Evolutionary conservation across 1,284 basidiomycete genomes (phyloP), one percentile per base, ranked within the genome.

Genomic region (Cutaneotrichosporon spelunceum): DNA sequence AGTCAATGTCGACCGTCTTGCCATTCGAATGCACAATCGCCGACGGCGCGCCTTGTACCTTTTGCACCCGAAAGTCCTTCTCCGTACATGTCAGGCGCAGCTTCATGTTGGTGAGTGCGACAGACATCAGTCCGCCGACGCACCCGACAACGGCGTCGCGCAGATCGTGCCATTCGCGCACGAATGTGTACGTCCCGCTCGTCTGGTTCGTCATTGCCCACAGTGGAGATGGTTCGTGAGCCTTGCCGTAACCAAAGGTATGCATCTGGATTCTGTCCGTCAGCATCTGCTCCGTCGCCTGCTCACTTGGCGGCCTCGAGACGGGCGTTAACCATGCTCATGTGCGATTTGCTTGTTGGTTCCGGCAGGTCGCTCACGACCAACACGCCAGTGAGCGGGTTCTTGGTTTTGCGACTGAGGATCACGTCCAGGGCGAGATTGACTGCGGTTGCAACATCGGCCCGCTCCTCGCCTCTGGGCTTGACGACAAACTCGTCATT

Each of bases 171-270:
- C 92, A 95, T 74, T 96, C 93, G 77, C 89, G 89, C 60, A 96
- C 91, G 71, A 94, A 97, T 7, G 93, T 97, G 80, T 98, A 98
- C n/a, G 91, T 93, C 44, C 94, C 95, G 61, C 86, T 85, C 0
- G 95, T 98, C 76, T 97, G 92, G 79, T 97, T 97, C 13, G 93
- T 96, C 82, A 99, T 92, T 49, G 97, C 86, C 95, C 95, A 99
- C 19, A 99, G 85, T n/a, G 93, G 94, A 3, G 91, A 91, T 7
- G 95, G 94, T 76, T 99, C 94, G 76, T 98, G 95, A 16, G 90
- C 90, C 65, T 92, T 90, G 57, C 94, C 94, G 74, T 95, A 99
- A 53, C 95, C 95, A 68, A 99, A 90, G 2, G 92, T 90, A 78
- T 99, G 95, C 59, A 99, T 94, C 1, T 95, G 93, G 26, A 95